Conservation (phyloP, 306 rosid genomes). For the Argentina anserina region DNA sequence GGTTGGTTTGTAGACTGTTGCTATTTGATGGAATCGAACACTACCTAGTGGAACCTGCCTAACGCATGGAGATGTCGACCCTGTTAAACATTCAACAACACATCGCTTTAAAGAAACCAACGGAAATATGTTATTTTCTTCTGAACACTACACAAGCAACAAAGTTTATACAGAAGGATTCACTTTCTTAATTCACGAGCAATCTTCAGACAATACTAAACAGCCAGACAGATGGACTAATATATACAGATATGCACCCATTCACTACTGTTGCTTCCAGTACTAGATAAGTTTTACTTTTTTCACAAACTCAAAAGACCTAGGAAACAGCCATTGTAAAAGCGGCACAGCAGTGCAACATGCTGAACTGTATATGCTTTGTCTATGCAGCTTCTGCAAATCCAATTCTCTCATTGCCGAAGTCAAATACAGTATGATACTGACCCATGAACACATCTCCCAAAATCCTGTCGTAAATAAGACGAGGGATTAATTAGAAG, state of each 20-base stretch:
- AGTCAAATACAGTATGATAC: slow-evolving; percentile 65
- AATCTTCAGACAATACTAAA: background rate
- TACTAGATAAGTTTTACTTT: background rate
- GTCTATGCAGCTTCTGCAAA: slow-evolving; percentile 66
- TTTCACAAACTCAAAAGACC: background rate
- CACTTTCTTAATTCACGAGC: background rate
- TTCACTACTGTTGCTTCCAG: background rate
- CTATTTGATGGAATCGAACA: too few species aligned
- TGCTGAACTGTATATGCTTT: background rate
- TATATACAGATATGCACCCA: slow-evolving; percentile 24
- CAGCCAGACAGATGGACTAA: background rate
- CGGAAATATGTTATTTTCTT: too few species aligned
- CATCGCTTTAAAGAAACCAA: background rate
- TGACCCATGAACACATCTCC: slow-evolving; percentile 78
- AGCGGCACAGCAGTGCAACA: background rate
- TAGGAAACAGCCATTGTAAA: background rate
- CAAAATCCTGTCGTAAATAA: slow-evolving; percentile 45
- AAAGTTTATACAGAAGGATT: background rate
- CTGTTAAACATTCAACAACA: background rate
- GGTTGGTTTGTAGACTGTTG: too few species aligned
- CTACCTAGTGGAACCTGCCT: too few species aligned
- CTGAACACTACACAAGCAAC: background rate
- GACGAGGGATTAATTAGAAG: background rate
- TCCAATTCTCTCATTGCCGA: slow-evolving; percentile 55
- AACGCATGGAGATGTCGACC: too few species aligned